These are phyloP conservation scores for Hymenoscyphus linearis DNA, from an alignment of 2,329 filamentous ascomycete species.

Conservation along the genomic window DNA sequence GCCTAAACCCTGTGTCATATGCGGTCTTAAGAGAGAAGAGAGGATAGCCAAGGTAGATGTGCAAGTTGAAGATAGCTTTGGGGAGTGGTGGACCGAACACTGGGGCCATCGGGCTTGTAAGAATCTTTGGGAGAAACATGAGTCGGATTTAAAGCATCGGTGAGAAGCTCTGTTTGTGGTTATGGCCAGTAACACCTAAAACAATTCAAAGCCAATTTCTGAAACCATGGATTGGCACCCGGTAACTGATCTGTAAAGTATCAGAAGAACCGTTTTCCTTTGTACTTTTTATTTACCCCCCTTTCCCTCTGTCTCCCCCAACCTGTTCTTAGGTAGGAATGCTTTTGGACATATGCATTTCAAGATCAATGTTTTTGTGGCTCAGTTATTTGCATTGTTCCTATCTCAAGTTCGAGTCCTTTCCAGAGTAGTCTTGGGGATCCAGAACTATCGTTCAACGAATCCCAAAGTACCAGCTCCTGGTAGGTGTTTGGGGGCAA, in stretches of 20 bases:
- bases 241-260: neutral
- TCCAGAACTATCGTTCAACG: no score
- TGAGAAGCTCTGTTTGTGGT: conserved; percentile 32
- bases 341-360: no score
- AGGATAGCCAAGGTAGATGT: conserved; percentile 66
- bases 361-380: no score
- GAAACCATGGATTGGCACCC: neutral
- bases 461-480: no score
- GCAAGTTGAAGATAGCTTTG: conserved; percentile 81
- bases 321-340: no score
- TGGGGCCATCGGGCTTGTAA: conserved; percentile 77
- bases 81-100: conserved; percentile 93
- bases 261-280: no score
- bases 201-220: neutral
- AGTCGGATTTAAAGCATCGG: conserved; percentile 61
- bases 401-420: no score
- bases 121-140: conserved; percentile 81
- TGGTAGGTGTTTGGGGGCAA: no score
- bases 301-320: no score
- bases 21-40: conserved; percentile 84
- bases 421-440: no score
- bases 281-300: no score
- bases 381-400: no score
- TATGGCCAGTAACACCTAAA: neutral
- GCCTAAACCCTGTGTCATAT: conserved; percentile 73